Evolutionary conservation across 352 stramenopile species (phyloP).

Genomic region (Aphanomyces stellatus): DNA sequence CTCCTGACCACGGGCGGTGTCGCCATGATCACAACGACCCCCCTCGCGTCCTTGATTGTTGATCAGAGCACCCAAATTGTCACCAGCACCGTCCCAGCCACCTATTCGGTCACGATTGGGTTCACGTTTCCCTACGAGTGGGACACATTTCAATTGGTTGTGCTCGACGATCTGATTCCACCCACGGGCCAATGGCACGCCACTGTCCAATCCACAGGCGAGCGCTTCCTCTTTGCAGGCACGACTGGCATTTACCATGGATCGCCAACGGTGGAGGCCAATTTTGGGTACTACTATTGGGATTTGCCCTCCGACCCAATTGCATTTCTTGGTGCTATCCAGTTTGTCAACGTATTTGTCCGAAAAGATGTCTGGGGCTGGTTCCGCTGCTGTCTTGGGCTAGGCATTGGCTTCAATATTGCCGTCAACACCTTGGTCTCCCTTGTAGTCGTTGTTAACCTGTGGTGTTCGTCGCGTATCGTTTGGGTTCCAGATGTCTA

Average conservation of each 20-base stretch:
- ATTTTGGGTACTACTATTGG: constrained; percentile 7
- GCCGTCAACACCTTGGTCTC: not conserved
- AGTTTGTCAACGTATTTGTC: not conserved
- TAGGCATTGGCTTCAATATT: constrained; percentile 7
- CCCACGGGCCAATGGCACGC: not conserved
- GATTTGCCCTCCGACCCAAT: constrained; percentile 5
- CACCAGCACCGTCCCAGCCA: not conserved
- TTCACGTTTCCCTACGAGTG: constrained; percentile 5
- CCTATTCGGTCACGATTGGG: not conserved
- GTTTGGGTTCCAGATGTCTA: constrained; percentile 6
- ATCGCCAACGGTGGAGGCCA: not conserved
- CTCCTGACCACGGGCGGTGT: not conserved
- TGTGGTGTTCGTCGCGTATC: not conserved
- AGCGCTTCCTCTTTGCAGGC: not conserved
- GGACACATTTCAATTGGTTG: not conserved
- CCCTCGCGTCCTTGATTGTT: not conserved
- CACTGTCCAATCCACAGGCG: not conserved
- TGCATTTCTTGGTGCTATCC: not conserved
- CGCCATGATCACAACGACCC: not conserved
- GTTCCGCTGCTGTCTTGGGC: not conserved
- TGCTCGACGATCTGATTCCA: not conserved
- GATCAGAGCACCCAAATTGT: not conserved
- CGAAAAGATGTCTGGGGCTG: not conserved
- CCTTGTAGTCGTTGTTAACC: not conserved
- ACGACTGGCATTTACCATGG: constrained; percentile 6